Conservation (phyloP, 441 rosid species). For the Pelargonium citronellum region DNA sequence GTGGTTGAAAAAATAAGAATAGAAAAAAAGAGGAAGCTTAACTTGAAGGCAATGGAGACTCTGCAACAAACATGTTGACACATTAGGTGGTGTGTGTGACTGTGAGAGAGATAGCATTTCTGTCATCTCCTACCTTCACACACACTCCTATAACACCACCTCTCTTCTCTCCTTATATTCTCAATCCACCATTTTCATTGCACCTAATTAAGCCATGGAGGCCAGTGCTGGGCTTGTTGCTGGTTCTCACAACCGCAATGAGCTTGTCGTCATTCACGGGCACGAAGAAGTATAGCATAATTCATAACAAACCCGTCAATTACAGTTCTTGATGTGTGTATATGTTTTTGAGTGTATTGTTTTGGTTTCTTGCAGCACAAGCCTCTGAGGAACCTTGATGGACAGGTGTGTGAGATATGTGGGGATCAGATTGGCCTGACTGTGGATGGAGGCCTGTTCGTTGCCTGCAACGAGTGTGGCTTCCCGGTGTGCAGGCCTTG, state of each 20-base stretch:
- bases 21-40: conserved; percentile 53
- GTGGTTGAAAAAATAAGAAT: conserved; percentile 27
- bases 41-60: conserved; percentile 91
- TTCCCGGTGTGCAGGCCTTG: conserved; percentile 93
- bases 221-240: conserved; percentile 97
- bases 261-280: conserved; percentile 91
- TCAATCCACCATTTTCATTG: conserved; percentile 15
- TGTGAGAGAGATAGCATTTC: conserved; percentile 7
- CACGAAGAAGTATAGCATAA: conserved; percentile 70
- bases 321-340: neutral
- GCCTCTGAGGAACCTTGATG: conserved; percentile 46
- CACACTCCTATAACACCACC: conserved; percentile 13
- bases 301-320: neutral
- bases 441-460: conserved; percentile 61
- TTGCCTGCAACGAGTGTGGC: conserved; percentile 76
- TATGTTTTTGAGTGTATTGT: neutral
- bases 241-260: conserved; percentile 97
- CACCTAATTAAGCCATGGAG: conserved; percentile 48
- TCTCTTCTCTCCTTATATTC: conserved; percentile 7
- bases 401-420: conserved; percentile 82
- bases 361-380: conserved; percentile 20
- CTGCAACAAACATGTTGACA: conserved; percentile 60
- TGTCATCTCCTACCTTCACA: conserved; percentile 20
- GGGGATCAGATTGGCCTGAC: conserved; percentile 65
- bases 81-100: conserved; percentile 32